Evolutionary conservation across 169 alveolate species (phyloP).

Genomic region (Babesia bovis): DNA sequence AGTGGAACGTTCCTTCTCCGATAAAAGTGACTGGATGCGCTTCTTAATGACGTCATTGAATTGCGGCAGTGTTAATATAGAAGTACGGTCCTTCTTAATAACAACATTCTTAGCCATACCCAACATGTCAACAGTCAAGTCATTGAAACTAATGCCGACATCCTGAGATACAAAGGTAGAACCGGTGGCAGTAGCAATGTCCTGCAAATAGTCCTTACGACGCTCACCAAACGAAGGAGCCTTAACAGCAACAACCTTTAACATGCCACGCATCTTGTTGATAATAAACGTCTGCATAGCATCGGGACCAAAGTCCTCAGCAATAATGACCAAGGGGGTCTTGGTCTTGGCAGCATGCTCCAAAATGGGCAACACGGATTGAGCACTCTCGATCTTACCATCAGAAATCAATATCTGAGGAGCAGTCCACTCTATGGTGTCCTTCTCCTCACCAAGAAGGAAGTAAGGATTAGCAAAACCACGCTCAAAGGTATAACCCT

Average conservation of each 20-base stretch:
- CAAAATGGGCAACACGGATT: slow-evolving; percentile 79
- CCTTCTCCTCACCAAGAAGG: slow-evolving; percentile 82
- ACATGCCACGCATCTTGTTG: slow-evolving; percentile 84
- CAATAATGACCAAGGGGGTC: slow-evolving; percentile 83
- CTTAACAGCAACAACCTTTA: slow-evolving; percentile 84
- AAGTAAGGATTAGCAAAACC: slow-evolving; percentile 87
- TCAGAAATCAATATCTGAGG: slow-evolving; percentile 82
- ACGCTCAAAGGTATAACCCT: slow-evolving; percentile 86
- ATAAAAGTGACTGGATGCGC: slow-evolving; percentile 69
- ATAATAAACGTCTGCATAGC: slow-evolving; percentile 84
- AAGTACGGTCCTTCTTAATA: slow-evolving; percentile 84
- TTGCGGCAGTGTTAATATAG: slow-evolving; percentile 79
- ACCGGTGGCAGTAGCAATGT: slow-evolving; percentile 85
- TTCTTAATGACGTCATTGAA: slow-evolving; percentile 58
- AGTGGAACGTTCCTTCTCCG: slow-evolving; percentile 78
- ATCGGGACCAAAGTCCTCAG: slow-evolving; percentile 87
- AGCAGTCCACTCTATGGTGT: slow-evolving; percentile 80
- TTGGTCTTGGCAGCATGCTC: slow-evolving; percentile 84
- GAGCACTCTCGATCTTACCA: slow-evolving; percentile 81
- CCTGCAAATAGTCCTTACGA: slow-evolving; percentile 84
- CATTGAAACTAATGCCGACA: slow-evolving; percentile 80
- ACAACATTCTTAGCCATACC: slow-evolving; percentile 84
- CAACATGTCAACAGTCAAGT: slow-evolving; percentile 75
- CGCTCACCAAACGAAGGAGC: slow-evolving; percentile 89
- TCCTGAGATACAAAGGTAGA: slow-evolving; percentile 82